These are phyloP conservation scores for Tricholoma flavovirens DNA, from an alignment of 768 basidiomycete genomes.

Conservation along the genomic window DNA sequence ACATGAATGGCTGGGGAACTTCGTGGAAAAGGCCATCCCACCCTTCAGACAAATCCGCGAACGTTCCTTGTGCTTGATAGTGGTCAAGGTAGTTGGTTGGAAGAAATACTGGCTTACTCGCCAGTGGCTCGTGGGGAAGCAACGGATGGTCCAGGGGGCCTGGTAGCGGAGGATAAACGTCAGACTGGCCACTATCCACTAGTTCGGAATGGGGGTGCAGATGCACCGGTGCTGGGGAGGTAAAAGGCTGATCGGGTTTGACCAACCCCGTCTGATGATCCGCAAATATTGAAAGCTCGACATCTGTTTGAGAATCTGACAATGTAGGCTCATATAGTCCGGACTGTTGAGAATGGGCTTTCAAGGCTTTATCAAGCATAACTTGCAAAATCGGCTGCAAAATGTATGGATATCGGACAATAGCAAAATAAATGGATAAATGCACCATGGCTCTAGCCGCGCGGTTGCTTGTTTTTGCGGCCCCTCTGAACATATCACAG, in stretches of 20 bases:
- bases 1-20: slow-evolving; percentile 22
- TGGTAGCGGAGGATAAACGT: background rate
- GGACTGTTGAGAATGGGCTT: slow-evolving; percentile 19
- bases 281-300: slow-evolving; percentile 32
- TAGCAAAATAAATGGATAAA: background rate
- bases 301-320: slow-evolving; percentile 15
- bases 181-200: background rate
- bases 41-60: slow-evolving; percentile 27
- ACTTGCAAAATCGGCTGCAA: slow-evolving; percentile 39
- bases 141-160: background rate
- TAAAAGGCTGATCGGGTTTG: slow-evolving; percentile 4
- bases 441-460: slow-evolving; percentile 45
- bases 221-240: background rate
- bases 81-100: slow-evolving; percentile 2
- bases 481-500: slow-evolving; percentile 38
- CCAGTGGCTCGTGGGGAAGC: background rate
- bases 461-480: slow-evolving; percentile 41
- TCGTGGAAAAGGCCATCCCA: slow-evolving; percentile 36
- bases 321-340: slow-evolving; percentile 15
- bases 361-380: slow-evolving; percentile 38
- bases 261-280: slow-evolving; percentile 27
- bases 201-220: background rate
- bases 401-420: background rate
- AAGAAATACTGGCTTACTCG: background rate
- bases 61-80: slow-evolving; percentile 17